phyloP scores from a whole-genome alignment of 2,329 filamentous ascomycete genomes.

The Colletotrichum sp. region DNA sequence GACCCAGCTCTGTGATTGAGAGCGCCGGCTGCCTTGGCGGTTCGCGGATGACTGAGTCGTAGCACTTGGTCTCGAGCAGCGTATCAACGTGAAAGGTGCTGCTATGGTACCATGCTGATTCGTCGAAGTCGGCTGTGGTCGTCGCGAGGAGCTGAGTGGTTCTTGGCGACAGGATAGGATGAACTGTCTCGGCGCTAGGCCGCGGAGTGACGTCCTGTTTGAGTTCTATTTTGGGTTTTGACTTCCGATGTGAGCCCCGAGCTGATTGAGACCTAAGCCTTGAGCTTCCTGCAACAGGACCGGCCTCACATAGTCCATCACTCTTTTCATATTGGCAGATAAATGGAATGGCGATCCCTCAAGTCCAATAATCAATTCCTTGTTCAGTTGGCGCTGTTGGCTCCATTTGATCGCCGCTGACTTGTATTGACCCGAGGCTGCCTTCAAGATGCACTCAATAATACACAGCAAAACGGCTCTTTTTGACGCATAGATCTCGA shows the following conservation, averaged over 20 bases:
- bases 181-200: neutral
- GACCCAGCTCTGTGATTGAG: neutral
- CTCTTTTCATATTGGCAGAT: neutral
- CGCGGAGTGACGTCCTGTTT: neutral
- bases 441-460: neutral
- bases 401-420: neutral
- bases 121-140: neutral
- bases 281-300: rapidly evolving
- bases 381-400: neutral
- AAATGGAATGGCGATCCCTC: neutral
- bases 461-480: neutral
- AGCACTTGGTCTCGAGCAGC: neutral
- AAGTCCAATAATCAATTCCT: rapidly evolving
- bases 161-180: neutral
- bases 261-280: neutral
- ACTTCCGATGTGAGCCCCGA: neutral
- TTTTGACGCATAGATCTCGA: neutral
- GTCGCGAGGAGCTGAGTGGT: neutral
- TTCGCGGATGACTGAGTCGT: neutral
- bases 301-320: rapidly evolving
- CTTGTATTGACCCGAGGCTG: neutral
- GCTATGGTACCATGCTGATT: neutral
- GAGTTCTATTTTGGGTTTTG: neutral
- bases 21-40: neutral
- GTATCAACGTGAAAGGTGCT: neutral